Evolutionary conservation across 331 rosid genomes (phyloP).

Genomic region (Prunus yedoensis): DNA sequence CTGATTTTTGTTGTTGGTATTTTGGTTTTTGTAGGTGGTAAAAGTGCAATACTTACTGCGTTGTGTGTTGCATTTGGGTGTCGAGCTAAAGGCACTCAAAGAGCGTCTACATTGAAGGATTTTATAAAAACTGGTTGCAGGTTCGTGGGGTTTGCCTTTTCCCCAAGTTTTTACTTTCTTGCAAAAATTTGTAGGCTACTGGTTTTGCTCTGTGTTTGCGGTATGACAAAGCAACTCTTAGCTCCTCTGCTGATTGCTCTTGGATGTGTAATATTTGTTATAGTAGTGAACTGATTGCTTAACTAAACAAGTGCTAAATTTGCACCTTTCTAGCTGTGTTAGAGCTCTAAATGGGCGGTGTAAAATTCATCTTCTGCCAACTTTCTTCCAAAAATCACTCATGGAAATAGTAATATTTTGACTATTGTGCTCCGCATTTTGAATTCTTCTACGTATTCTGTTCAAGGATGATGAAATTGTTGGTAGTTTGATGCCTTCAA

Average conservation of each 20-base stretch:
- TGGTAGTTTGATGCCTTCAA: background rate
- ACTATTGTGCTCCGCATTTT: background rate
- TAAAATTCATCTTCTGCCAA: background rate
- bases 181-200: no score
- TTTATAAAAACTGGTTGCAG: constrained; percentile 83
- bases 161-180: background rate
- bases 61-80: constrained; percentile 89
- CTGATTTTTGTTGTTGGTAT: background rate
- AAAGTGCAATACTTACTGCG: constrained; percentile 88
- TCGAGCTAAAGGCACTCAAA: constrained; percentile 88
- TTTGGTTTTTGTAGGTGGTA: constrained; percentile 60
- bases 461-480: background rate
- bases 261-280: background rate
- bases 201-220: background rate
- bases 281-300: background rate
- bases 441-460: background rate
- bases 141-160: constrained; percentile 30
- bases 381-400: background rate
- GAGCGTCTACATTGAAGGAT: constrained; percentile 77
- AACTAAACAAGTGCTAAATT: no score
- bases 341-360: no score
- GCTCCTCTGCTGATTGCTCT: background rate
- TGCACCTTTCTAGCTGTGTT: no score
- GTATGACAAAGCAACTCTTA: background rate
- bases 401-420: background rate